Evolutionary conservation across 345 rosid species (phyloP), one percentile per base, ranked within the genome.

Genomic region (Syzygium oleosum): DNA sequence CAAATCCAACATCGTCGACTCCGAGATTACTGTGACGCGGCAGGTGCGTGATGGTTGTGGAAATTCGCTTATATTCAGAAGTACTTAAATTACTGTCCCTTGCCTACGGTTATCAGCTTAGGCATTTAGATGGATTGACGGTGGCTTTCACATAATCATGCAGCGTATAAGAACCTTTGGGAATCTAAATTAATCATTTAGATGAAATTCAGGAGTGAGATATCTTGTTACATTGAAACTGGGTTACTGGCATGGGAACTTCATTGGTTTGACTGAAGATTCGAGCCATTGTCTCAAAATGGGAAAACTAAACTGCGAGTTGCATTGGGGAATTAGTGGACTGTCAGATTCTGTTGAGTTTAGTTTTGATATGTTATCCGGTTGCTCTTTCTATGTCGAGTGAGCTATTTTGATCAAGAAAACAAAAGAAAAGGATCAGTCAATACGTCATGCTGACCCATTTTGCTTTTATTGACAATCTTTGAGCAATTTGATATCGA

Each of bases 1-100:
- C n/a, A 98, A 97, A 89, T 98, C 99, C n/a, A 98, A 98, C 89
- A 95, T 98, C 86, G 94, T 98, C 87, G 99, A 97, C 88, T 98
- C 93, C 0, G 99, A 98, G 92, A 95, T 98, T 61, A 96, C 98
- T 0, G 98, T 97, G 5, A 98, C 99, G 27, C 89, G 99, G 88
- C 99, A 98, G 94, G 99, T 97, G 80, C 6, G 92, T 89, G 58
- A 38, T 49, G 46, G 79, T 31, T 43, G 79, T 17, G 79, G 79
- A 68, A 31, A 8, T 68, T 68, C 12, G 23, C 19, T 41, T 77
- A 14, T 55, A 31, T 73, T 59, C 52, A 1, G 34, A 38, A 21
- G 14, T 34, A 29, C 19, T 56, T 21, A 14, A 41, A n/a, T 49
- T 73, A 12, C 79, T 73, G 4, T 49, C 19, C 49, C 80, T 73